Percentiles rank a stretch among this genome's conserved stretches.
These are phyloP conservation scores for Trichoderma endophyticum DNA, from an alignment of 2,329 filamentous ascomycete genomes.

Conservation along the genomic window DNA sequence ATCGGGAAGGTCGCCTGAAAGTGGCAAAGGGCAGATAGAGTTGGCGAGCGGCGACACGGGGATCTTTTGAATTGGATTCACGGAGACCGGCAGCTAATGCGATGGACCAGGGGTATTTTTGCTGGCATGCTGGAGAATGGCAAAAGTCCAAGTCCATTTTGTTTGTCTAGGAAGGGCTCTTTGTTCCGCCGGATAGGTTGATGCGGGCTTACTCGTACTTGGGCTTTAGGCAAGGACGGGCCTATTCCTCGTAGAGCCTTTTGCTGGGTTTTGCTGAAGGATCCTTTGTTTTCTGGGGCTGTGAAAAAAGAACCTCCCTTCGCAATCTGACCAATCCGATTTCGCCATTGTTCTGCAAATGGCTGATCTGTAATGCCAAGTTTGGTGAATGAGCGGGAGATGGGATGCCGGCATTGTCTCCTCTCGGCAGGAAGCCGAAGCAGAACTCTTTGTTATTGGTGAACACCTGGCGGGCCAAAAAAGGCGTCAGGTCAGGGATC, in stretches of 20 bases:
- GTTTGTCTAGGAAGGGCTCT: background rate
- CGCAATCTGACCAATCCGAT: background rate
- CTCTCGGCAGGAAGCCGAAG: background rate
- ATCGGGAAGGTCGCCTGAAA: constrained; percentile 13
- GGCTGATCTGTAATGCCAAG: background rate
- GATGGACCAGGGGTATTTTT: background rate
- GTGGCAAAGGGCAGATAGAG: background rate
- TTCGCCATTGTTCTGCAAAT: background rate
- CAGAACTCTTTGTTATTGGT: background rate
- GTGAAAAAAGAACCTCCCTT: background rate
- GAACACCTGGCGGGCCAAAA: background rate
- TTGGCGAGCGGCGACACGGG: background rate
- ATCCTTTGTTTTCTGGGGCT: background rate
- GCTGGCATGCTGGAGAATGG: background rate
- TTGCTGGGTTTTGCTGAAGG: background rate
- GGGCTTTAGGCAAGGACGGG: background rate
- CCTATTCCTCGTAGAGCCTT: background rate
- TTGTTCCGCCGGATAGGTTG: background rate
- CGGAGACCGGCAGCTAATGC: background rate
- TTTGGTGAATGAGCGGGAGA: background rate
- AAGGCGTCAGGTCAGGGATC: background rate
- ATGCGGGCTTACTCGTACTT: background rate
- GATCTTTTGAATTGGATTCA: constrained; percentile 10
- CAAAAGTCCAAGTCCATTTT: background rate
- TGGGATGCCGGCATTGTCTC: background rate